Base-by-base conservation (phyloP, 2,329 filamentous ascomycete species). In the Xylariaceae sp. region DNA sequence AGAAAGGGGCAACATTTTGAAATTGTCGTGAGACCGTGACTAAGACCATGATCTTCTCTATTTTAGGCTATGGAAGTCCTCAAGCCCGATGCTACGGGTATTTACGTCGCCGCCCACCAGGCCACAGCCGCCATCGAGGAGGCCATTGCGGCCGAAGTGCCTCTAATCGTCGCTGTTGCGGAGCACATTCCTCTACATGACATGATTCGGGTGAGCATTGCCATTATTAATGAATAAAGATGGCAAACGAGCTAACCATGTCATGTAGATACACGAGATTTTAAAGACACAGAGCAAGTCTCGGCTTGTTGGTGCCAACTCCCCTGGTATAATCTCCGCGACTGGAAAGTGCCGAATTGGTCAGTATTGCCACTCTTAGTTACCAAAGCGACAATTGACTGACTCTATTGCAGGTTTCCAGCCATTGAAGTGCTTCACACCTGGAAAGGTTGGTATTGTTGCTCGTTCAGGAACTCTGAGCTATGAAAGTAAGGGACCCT, bases 31-130 rank as follows among this genome's bases (percentile, higher is more conserved):
- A 30, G 30, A 58, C 13, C 18, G 35, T 54, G 7, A 49, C 60
- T 64, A 62, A 65, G n/a, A n/a, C 18, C 11, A 45, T 55, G 3
- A 34, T 44, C 8, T 7, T 34, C 10, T 45, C 39, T 15, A 54
- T 30, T 30, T 30, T 55, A 84, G 79, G 89, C 89, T 5, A 85
- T 88, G 75, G 82, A 88, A 65, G 77, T 82, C 66, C 75, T 90
- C 44, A 89, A 86, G 67, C 89, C 89, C 2, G 85, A 92, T 74
- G 89, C 88, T 3, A 91, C 89, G 1, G 88, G 86, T 3, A 88
- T 93, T 58, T 92, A 90, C 66, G 89, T 92, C 2, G 86, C 89
- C 1, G 88, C 89, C n/a, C 82, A 86, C 60, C 84, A 88, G 64
- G 89, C 89, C 1, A 80, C 86, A 0, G 78, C 79, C 30, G 89